phyloP scores from a whole-genome alignment of 345 rosid genomes.

The Rhizophora apiculata region DNA sequence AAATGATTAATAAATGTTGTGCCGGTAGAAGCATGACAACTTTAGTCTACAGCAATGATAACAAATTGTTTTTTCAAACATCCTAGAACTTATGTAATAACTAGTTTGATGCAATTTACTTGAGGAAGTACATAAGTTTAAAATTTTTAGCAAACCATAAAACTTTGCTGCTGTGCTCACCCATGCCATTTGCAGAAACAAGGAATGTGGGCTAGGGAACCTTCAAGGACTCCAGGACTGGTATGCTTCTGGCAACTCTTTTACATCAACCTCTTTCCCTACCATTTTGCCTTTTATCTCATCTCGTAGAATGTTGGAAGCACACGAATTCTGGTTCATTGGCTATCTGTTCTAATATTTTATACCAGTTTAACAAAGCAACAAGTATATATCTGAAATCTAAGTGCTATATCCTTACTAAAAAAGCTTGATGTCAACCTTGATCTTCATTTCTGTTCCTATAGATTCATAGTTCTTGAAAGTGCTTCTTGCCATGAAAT shows the following conservation, averaged over 20 bases:
- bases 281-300: neutral
- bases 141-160: neutral
- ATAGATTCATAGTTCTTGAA: neutral
- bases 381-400: neutral
- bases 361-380: neutral
- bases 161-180: constrained; percentile 9
- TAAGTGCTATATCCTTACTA: neutral
- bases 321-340: neutral
- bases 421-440: neutral
- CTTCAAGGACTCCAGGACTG: constrained; percentile 71
- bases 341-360: neutral
- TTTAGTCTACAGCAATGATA: neutral
- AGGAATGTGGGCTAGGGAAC: constrained; percentile 45
- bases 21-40: constrained; percentile 2
- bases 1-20: neutral
- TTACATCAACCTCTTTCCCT: neutral
- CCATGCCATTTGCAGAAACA: constrained; percentile 40
- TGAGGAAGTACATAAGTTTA: neutral
- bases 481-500: neutral
- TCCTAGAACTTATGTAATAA: too few species aligned
- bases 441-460: neutral
- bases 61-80: too few species aligned
- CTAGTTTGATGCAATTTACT: neutral
- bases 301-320: neutral
- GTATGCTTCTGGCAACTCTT: constrained; percentile 37